Percentiles rank a stretch among this genome's conserved stretches.
Conservation (phyloP, 2,329 filamentous ascomycete genomes). For the Nemania sp. region DNA sequence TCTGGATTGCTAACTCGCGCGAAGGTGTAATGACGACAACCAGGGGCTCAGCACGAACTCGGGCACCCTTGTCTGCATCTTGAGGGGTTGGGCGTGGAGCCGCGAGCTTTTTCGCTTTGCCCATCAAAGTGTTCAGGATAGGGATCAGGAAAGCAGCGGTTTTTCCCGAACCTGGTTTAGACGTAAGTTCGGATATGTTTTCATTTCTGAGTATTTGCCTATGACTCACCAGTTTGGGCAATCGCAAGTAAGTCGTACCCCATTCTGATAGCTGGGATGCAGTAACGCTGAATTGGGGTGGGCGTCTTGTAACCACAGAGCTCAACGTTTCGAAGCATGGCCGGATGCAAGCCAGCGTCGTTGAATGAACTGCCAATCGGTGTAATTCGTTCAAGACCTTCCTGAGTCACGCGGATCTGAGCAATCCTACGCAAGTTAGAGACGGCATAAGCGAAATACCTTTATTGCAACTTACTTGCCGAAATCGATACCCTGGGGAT, state of each 20-base stretch:
- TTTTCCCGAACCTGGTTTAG: constrained; percentile 80
- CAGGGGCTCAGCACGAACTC: constrained; percentile 79
- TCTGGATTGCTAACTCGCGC: constrained; percentile 88
- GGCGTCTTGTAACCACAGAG: constrained; percentile 71
- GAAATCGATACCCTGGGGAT: constrained; percentile 52
- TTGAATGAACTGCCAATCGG: constrained; percentile 65
- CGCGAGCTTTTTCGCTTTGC: constrained; percentile 86
- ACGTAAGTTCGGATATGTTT: constrained; percentile 11
- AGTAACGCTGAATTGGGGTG: constrained; percentile 87
- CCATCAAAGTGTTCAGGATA: constrained; percentile 88
- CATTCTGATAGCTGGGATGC: constrained; percentile 75
- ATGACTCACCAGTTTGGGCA: constrained; percentile 83
- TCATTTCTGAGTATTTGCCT: neutral
- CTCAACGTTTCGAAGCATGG: constrained; percentile 76
- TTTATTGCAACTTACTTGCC: constrained; percentile 44
- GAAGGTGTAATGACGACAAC: constrained; percentile 85
- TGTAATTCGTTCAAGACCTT: constrained; percentile 55
- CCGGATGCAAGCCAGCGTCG: constrained; percentile 81
- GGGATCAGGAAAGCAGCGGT: constrained; percentile 92
- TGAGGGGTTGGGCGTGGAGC: constrained; percentile 72
- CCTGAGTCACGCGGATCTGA: constrained; percentile 59
- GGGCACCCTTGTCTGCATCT: constrained; percentile 46
- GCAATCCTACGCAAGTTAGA: constrained; percentile 49
- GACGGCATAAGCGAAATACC: neutral
- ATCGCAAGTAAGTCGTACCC: constrained; percentile 84